Conservation (phyloP, 345 rosid species). For the Cardiospermum halicacabum region DNA sequence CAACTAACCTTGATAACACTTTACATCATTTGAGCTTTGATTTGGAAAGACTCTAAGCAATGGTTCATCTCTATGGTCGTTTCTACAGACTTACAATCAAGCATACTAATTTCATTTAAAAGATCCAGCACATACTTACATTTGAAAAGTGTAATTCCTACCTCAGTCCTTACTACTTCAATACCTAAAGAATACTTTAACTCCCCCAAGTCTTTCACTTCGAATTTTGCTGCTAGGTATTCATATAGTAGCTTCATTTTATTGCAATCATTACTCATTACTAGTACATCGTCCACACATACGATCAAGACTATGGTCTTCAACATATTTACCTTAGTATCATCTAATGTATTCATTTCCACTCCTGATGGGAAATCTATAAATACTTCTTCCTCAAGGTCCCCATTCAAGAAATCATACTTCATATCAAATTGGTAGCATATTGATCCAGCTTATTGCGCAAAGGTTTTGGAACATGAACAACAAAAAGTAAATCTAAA, state of each 20-base stretch:
- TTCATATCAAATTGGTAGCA: background rate
- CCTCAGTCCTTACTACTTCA: background rate
- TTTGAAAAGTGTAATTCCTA: background rate
- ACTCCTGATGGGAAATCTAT: too few species aligned
- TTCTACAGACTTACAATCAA: background rate
- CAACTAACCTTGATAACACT: background rate
- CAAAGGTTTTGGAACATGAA: background rate
- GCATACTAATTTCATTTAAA: slow-evolving; percentile 1
- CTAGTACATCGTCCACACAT: background rate
- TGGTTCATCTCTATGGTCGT: background rate
- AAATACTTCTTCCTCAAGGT: too few species aligned
- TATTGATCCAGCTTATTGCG: background rate
- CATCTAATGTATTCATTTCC: too few species aligned
- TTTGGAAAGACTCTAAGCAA: background rate
- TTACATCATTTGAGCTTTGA: background rate
- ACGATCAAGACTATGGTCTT: background rate
- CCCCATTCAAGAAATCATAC: too few species aligned
- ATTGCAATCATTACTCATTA: background rate
- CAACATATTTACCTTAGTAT: too few species aligned
- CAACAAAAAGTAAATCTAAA: background rate
- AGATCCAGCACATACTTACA: slow-evolving; percentile 3
- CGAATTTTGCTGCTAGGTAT: background rate
- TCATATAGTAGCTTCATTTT: background rate
- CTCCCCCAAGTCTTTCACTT: background rate
- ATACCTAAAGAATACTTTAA: background rate